Conservation (phyloP, 805 yeast species). For the Wickerhamomyces chaumierensis region DNA sequence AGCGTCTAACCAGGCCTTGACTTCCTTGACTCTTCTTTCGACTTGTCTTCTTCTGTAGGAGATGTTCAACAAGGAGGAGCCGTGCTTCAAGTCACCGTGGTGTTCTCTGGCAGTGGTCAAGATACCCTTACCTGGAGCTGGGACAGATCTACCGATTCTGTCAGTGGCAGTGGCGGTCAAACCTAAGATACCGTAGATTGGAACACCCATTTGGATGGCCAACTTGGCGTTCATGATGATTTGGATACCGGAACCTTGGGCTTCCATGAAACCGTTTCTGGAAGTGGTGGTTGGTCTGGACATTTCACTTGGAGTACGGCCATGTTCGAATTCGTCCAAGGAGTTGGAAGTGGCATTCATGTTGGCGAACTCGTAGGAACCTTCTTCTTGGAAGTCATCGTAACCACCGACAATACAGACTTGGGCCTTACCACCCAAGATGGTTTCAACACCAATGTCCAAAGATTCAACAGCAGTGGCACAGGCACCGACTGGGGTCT, state of each 20-base stretch:
- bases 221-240: constrained; percentile 90
- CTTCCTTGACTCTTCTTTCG: constrained; percentile 63
- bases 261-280: constrained; percentile 97
- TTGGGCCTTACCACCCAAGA: constrained; percentile 88
- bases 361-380: constrained; percentile 94
- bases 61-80: constrained; percentile 74
- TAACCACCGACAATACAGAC: constrained; percentile 97
- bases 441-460: constrained; percentile 91
- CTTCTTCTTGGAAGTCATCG: constrained; percentile 99
- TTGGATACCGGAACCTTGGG: constrained; percentile 99
- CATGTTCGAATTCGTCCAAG: constrained; percentile 77
- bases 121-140: constrained; percentile 99
- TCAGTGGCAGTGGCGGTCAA: constrained; percentile 95
- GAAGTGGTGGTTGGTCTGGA: constrained; percentile 96
- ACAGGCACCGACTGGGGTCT: constrained; percentile 99
- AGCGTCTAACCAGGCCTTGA: constrained; percentile 73
- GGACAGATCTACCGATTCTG: constrained; percentile 97
- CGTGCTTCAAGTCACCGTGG: constrained; percentile 68
- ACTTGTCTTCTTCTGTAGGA: constrained; percentile 92
- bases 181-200: constrained; percentile 91
- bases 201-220: constrained; percentile 97
- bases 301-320: constrained; percentile 98
- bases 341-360: constrained; percentile 98
- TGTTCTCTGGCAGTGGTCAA: constrained; percentile 95
- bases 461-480: constrained; percentile 98